Evolutionary conservation across 2,329 filamentous ascomycete species (phyloP).

Genomic region (Pseudogymnoascus destructans): DNA sequence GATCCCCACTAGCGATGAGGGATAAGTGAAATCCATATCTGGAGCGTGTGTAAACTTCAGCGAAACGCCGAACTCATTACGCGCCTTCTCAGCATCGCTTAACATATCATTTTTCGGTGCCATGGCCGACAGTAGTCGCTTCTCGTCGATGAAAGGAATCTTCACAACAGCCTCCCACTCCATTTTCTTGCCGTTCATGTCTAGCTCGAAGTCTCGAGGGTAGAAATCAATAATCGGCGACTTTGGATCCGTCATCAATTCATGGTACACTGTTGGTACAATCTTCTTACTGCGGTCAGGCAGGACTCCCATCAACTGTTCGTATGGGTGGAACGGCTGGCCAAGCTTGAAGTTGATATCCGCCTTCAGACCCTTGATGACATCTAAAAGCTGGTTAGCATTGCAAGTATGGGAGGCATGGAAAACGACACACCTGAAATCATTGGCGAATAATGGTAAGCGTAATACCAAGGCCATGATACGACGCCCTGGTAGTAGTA

Average conservation of each 20-base stretch:
- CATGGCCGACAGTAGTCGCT: conserved; percentile 74
- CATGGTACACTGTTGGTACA: conserved; percentile 75
- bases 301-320: conserved; percentile 96
- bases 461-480: conserved; percentile 97
- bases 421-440: conserved; percentile 53
- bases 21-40: conserved; percentile 68
- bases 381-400: conserved; percentile 42
- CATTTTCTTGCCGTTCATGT: conserved; percentile 99
- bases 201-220: conserved; percentile 87
- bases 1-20: conserved; percentile 73
- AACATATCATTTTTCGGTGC: conserved; percentile 66
- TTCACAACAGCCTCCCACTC: conserved; percentile 99
- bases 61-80: conserved; percentile 85
- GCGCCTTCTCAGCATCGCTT: conserved; percentile 61
- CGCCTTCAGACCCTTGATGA: conserved; percentile 73
- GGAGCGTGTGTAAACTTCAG: conserved; percentile 83
- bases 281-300: conserved; percentile 96
- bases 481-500: conserved; percentile 97
- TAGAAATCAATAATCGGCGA: conserved; percentile 98
- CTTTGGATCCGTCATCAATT: conserved; percentile 78
- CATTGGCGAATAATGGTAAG: conserved; percentile 93
- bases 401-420: conserved; percentile 15
- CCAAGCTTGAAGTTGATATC: conserved; percentile 88
- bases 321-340: conserved; percentile 86
- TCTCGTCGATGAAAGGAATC: conserved; percentile 96